A percentile compares a stretch with the other conserved stretches of the same genome.
phyloP scores from a whole-genome alignment of 768 basidiomycete genomes.

The Mycena maculata region DNA sequence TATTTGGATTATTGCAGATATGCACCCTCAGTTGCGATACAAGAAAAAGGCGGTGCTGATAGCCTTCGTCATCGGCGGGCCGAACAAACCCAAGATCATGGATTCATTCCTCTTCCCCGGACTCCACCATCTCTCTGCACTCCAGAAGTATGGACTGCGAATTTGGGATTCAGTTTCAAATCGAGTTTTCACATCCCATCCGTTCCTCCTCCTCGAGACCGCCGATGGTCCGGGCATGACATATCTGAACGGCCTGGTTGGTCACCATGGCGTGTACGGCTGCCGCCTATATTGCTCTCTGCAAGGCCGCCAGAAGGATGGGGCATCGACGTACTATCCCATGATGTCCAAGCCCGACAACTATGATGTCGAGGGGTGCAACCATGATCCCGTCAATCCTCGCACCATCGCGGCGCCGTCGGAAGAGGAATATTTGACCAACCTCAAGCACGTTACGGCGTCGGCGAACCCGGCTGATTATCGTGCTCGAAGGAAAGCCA shows the following conservation, averaged over 20 bases:
- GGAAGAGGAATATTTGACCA: no score
- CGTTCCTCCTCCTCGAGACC: conserved; percentile 27
- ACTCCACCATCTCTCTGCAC: conserved; percentile 38
- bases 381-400: background rate
- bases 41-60: conserved; percentile 28
- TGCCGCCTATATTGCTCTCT: conserved; percentile 2
- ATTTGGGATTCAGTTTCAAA: background rate
- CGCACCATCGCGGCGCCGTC: no score
- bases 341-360: background rate
- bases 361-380: background rate
- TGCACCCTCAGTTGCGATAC: no score
- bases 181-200: background rate
- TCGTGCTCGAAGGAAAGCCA: conserved; percentile 39
- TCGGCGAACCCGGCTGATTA: conserved; percentile 34
- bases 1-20: no score
- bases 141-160: conserved; percentile 8
- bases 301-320: background rate
- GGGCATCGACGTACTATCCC: background rate
- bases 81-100: conserved; percentile 42
- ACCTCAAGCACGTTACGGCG: background rate
- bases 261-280: background rate
- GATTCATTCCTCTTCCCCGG: conserved; percentile 44
- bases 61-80: conserved; percentile 45
- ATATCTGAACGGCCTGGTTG: conserved; percentile 45
- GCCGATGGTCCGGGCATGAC: conserved; percentile 42